Evolutionary conservation across 192 early-diverging fungal genomes (phyloP).

Genomic region (Dissophora ornata): DNA sequence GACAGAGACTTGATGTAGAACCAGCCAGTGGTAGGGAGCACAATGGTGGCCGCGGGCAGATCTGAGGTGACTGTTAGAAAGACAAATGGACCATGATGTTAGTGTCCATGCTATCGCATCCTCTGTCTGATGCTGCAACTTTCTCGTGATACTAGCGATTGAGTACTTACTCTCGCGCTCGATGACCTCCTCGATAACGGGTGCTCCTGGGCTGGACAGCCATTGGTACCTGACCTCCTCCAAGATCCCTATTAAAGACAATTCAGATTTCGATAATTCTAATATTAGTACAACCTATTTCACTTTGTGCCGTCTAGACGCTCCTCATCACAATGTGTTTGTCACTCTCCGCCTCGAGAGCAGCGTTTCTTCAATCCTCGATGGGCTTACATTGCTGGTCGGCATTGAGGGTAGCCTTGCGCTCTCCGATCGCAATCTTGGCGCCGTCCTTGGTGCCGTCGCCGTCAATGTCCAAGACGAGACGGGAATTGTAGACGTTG

Average conservation of each 20-base stretch:
- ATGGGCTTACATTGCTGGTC: slow-evolving; percentile 45
- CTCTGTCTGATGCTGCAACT: too few relatives aligned
- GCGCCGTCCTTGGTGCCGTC: slow-evolving; percentile 52
- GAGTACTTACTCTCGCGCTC: too few relatives aligned
- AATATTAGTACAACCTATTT: slow-evolving; percentile 14
- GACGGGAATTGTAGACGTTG: slow-evolving; percentile 52
- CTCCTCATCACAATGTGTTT: not conserved
- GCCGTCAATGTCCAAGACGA: slow-evolving; percentile 52
- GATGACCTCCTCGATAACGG: slow-evolving; percentile 16
- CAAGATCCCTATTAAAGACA: slow-evolving; percentile 28
- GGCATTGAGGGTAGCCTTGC: slow-evolving; percentile 29
- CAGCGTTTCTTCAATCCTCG: not conserved
- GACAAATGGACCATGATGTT: not conserved
- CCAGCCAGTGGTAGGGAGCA: slow-evolving; percentile 41
- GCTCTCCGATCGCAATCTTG: slow-evolving; percentile 53
- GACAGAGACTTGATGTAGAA: slow-evolving; percentile 51
- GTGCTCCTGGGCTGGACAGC: slow-evolving; percentile 13
- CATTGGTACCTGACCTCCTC: slow-evolving; percentile 42
- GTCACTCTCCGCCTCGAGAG: not conserved
- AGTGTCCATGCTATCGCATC: too few relatives aligned
- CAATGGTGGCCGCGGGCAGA: slow-evolving; percentile 4
- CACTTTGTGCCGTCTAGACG: not conserved
- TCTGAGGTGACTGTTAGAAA: not conserved
- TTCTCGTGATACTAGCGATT: too few relatives aligned
- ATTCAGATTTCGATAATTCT: not conserved